These are phyloP conservation scores for Rhizopogon sp. DNA, from an alignment of 768 basidiomycete species.

Conservation along the genomic window DNA sequence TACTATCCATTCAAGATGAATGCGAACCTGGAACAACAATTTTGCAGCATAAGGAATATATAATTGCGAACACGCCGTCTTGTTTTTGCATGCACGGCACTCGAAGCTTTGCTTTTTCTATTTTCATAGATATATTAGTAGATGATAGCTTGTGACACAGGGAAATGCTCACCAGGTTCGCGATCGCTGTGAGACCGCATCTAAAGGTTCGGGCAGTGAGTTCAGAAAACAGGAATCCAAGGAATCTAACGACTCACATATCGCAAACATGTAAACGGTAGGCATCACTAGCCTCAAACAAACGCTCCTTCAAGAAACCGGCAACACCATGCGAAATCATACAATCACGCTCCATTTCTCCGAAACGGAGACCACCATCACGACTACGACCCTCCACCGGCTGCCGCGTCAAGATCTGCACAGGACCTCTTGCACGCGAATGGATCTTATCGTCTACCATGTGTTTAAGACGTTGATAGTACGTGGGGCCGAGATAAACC, in stretches of 20 bases:
- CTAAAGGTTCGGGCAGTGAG: constrained; percentile 32
- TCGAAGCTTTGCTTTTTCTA: constrained; percentile 99
- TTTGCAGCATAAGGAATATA: constrained; percentile 98
- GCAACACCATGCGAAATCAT: constrained; percentile 99
- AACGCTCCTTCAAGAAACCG: constrained; percentile 93
- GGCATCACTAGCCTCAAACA: constrained; percentile 90
- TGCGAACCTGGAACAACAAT: constrained; percentile 83
- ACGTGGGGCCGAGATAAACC: constrained; percentile 97
- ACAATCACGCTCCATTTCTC: constrained; percentile 99
- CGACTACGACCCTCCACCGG: constrained; percentile 98
- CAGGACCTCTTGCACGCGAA: constrained; percentile 93
- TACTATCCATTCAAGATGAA: background rate
- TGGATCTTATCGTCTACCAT: constrained; percentile 99
- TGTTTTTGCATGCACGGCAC: constrained; percentile 97
- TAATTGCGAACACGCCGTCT: constrained; percentile 87
- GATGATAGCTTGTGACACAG: background rate
- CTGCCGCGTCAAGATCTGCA: constrained; percentile 95
- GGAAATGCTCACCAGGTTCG: constrained; percentile 71
- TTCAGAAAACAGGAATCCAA: background rate
- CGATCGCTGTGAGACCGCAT: constrained; percentile 95
- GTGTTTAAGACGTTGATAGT: constrained; percentile 98
- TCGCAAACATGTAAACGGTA: constrained; percentile 96
- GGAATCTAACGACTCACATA: constrained; percentile 54
- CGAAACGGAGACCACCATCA: constrained; percentile 98
- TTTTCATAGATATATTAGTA: constrained; percentile 5